Evolutionary conservation across 257 asterid species (phyloP), one percentile per base, ranked within the genome.

Genomic region (Solanum phureja): DNA sequence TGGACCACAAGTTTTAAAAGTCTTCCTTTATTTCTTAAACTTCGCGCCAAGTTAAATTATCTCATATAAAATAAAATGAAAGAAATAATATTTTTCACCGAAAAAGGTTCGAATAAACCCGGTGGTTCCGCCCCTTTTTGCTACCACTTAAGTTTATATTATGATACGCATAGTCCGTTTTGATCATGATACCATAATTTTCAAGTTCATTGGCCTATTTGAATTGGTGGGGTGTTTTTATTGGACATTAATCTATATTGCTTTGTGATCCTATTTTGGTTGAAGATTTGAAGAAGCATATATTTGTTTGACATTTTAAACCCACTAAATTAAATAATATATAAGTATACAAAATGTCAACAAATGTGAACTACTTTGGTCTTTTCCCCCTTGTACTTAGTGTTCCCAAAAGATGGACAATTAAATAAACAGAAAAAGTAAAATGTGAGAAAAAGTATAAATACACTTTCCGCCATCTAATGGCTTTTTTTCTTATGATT

Each of bases 51-150:
- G 4, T 40, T 40, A 9, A 40, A 40, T 40, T 40, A 40, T 40
- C 46, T 40, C 12, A 40, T 9, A 40, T 40, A 40, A 40, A 40
- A 40, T 40, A 40, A 40, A 40, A 40, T 0, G 46, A 0, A 40
- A 40, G 12, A 40, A 40, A 1, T 52, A 52, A 52, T 52, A 52
- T 18, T 18, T 52, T 52, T 2, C 3, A 2, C 0, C 0, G 0
- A 16, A 16, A 0, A 16, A 14, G 0, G 1, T 52, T 52, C 1
- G 4, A 1, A 52, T 1, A 52, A 52, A 52, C 1, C 8, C 9
- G 18, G 0, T 16, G 8, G 1, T 16, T 18, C 23, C 23, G 0
- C n/a, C 56, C 0, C 0, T 16, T 52, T 3, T 29, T 29, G 8
- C 3, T 69, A 69, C 23, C 38, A 68, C 75, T 29, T 12, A 11